Evolutionary conservation across 2,329 filamentous ascomycete genomes (phyloP), one percentile per base, ranked within the genome.

Genomic region (Lachnellula cervina): DNA sequence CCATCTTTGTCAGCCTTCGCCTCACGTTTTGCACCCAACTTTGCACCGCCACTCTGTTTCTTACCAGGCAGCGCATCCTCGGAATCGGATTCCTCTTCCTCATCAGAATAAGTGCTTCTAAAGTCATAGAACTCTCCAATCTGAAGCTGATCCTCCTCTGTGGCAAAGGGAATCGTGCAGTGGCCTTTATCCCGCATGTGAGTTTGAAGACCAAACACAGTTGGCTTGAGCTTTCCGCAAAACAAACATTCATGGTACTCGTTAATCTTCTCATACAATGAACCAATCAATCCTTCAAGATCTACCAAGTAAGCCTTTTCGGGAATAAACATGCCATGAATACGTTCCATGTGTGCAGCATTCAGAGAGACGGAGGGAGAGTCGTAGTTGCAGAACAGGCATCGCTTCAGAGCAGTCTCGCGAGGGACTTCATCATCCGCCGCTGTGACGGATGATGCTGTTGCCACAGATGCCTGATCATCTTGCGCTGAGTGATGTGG

Each of bases 101-200:
- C 83, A 66, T 97, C 94, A 0, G 91, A 94, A 71, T 99, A 99
- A 1, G 94, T 96, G 73, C 89, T 89, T 62, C 89, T 83, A 80
- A 99, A 99, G 70, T 99, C 94, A 73, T 99, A 99, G 72, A 90
- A 97, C 62, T 97, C 90, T 55, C 94, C 94, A 67, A 99, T 90
- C 54, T 95, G 90, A 32, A 97, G 81, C 75, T 97, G 90, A 68
- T 97, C 91, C 37, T 88, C 87, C 69, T 97, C 90, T 0, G 86
- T 87, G 51, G 87, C 85, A 71, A 93, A 99, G 0, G 90, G 92
- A 64, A 99, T 95, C 81, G 92, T 96, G 80, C 93, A 97, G 73
- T 99, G 94, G 0, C 90, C 88, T 70, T 91, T 93, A 71, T 99
- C 94, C 45, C 90, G 86, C 94, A 99, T 99, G 71, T 99, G 94